A percentile compares a stretch with the other conserved stretches of the same genome.
Conservation (phyloP, 2,329 filamentous ascomycete species). For the Emericellopsis cladophorae region DNA sequence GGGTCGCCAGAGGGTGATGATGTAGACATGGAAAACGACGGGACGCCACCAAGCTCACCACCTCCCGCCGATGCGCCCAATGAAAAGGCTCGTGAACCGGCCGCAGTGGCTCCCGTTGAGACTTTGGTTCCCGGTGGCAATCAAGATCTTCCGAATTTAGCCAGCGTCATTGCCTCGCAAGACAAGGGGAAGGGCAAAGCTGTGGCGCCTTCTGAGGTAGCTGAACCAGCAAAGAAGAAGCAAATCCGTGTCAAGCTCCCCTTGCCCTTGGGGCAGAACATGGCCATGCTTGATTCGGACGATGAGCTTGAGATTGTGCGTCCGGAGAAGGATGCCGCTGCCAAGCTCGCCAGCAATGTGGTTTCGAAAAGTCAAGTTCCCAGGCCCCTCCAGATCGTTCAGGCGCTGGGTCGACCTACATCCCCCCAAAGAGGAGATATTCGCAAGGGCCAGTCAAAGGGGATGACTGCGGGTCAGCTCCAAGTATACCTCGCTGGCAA, state of each 20-base stretch:
- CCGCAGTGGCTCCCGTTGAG: not conserved
- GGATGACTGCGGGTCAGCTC: constrained; percentile 59
- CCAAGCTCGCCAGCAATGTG: constrained; percentile 57
- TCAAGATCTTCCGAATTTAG: constrained; percentile 22
- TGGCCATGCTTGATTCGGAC: constrained; percentile 29
- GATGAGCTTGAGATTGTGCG: constrained; percentile 51
- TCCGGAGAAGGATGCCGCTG: constrained; percentile 35
- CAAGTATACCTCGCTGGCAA: constrained; percentile 55
- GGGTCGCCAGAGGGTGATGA: constrained; percentile 36
- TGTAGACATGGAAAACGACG: constrained; percentile 33
- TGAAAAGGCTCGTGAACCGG: not conserved
- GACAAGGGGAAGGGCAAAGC: constrained; percentile 53
- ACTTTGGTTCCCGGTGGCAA: constrained; percentile 11
- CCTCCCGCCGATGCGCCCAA: constrained; percentile 17
- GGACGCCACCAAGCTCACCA: constrained; percentile 64
- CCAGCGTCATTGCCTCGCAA: constrained; percentile 17
- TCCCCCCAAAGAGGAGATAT: constrained; percentile 44
- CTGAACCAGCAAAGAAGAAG: constrained; percentile 20
- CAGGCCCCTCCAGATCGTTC: constrained; percentile 53
- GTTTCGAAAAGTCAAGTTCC: constrained; percentile 51
- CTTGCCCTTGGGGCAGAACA: constrained; percentile 20
- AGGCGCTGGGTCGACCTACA: constrained; percentile 59
- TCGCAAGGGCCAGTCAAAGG: constrained; percentile 26
- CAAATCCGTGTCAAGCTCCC: constrained; percentile 39
- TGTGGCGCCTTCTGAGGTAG: constrained; percentile 6